Conservation (phyloP, 345 rosid genomes). For the Aquilaria sinensis region DNA sequence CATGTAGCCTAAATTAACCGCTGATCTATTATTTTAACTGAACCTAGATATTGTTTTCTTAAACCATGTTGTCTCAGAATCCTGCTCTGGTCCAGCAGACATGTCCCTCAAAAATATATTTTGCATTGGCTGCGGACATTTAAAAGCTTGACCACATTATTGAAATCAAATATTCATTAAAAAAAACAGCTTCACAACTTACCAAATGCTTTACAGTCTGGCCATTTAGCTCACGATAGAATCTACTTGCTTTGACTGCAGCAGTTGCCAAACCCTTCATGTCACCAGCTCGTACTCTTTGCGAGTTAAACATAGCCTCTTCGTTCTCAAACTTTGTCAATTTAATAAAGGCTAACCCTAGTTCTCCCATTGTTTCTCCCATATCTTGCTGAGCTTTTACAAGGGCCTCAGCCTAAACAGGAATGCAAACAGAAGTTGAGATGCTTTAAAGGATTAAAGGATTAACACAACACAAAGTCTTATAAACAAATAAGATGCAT, state of each 20-base stretch:
- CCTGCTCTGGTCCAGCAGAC: no score
- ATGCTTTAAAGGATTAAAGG: conserved; percentile 7
- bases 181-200: conserved; percentile 15
- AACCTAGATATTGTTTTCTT: no score
- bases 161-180: background rate
- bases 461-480: background rate
- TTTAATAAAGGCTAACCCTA: conserved; percentile 86
- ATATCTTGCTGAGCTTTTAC: conserved; percentile 96
- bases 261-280: conserved; percentile 93
- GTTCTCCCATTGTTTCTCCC: conserved; percentile 95
- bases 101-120: no score
- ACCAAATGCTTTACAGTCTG: conserved; percentile 98
- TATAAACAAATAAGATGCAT: background rate
- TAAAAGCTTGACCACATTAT: no score
- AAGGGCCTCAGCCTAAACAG: conserved; percentile 71
- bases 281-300: conserved; percentile 70
- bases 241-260: conserved; percentile 94
- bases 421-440: conserved; percentile 1
- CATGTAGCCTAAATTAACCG: no score
- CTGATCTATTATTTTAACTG: no score
- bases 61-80: no score
- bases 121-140: no score
- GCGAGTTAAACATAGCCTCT: conserved; percentile 70
- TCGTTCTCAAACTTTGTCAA: conserved; percentile 90
- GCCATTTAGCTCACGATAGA: conserved; percentile 78